Evolutionary conservation across 164 flowering plant species (phyloP).

Genomic region (Vitis rotundifolia): DNA sequence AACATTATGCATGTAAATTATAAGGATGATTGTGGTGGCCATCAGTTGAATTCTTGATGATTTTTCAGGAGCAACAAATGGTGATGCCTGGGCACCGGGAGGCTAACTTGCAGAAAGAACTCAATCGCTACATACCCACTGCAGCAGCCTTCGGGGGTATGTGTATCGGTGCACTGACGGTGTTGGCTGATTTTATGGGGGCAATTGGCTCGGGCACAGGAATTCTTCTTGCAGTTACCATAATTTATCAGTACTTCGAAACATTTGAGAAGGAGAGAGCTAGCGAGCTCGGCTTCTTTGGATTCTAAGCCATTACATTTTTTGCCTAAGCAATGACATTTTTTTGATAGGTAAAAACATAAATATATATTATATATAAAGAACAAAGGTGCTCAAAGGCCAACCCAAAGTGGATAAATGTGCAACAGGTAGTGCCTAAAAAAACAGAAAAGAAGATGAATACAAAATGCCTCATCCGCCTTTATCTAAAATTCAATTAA

Average conservation of each 20-base stretch:
- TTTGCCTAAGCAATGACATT: neutral
- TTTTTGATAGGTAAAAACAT: too few species aligned
- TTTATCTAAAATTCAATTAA: too few species aligned
- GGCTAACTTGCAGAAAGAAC: slow-evolving; percentile 63
- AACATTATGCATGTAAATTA: too few species aligned
- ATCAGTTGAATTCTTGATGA: neutral
- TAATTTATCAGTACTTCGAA: slow-evolving; percentile 72
- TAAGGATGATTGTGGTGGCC: too few species aligned
- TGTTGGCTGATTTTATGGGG: slow-evolving; percentile 79
- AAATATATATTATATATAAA: too few species aligned
- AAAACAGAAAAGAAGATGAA: too few species aligned
- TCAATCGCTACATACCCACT: slow-evolving; percentile 73
- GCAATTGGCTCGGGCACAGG: slow-evolving; percentile 86
- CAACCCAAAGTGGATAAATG: too few species aligned
- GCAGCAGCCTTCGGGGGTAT: slow-evolving; percentile 82
- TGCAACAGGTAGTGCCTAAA: too few species aligned
- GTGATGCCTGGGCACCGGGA: slow-evolving; percentile 81
- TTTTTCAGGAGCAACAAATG: slow-evolving; percentile 68
- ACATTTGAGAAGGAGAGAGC: slow-evolving; percentile 78
- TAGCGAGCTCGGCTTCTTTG: slow-evolving; percentile 68
- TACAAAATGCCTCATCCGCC: too few species aligned
- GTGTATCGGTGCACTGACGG: slow-evolving; percentile 77
- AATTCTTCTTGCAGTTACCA: slow-evolving; percentile 68
- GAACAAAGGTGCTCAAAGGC: too few species aligned
- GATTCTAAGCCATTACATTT: slow-evolving; percentile 25